phyloP scores from a whole-genome alignment of 257 asterid species.

The Jacaranda copaia region DNA sequence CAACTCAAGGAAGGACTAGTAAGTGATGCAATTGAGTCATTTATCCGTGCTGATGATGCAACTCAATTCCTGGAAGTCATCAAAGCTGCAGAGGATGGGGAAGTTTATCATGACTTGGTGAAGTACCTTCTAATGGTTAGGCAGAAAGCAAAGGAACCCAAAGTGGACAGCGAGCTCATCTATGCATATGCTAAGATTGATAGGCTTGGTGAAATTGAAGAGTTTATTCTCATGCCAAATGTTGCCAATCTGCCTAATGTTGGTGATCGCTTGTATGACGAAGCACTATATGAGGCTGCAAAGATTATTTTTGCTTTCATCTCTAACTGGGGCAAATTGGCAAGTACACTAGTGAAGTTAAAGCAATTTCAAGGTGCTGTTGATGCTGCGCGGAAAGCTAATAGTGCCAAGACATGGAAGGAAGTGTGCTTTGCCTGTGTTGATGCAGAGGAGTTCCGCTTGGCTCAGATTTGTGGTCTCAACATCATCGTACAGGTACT shows the following conservation, averaged over 20 bases:
- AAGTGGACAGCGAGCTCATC: constrained; percentile 97
- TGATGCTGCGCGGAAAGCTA: constrained; percentile 99
- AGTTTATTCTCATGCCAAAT: constrained; percentile 97
- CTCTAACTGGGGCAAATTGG: constrained; percentile 98
- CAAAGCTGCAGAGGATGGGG: constrained; percentile 82
- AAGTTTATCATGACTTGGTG: constrained; percentile 94
- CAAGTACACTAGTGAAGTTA: constrained; percentile 84
- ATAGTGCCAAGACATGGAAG: constrained; percentile 98
- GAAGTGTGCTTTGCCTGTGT: constrained; percentile 99
- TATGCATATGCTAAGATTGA: constrained; percentile 99
- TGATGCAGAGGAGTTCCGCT: constrained; percentile 99
- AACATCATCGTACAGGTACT: constrained; percentile 97
- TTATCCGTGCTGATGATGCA: constrained; percentile 95
- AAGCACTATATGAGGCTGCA: constrained; percentile 96
- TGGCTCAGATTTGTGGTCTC: constrained; percentile 99
- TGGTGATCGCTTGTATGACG: constrained; percentile 98
- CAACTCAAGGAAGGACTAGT: constrained; percentile 97
- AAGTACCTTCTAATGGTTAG: constrained; percentile 97
- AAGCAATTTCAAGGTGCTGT: constrained; percentile 98
- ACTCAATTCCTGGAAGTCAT: constrained; percentile 93
- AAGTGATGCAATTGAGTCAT: constrained; percentile 97
- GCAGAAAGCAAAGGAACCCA: constrained; percentile 95
- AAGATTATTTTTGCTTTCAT: constrained; percentile 91
- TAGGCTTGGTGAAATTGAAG: constrained; percentile 92
- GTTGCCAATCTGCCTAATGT: constrained; percentile 98